Conservation (phyloP, 2,329 filamentous ascomycete genomes). For the Penicillium expansum region DNA sequence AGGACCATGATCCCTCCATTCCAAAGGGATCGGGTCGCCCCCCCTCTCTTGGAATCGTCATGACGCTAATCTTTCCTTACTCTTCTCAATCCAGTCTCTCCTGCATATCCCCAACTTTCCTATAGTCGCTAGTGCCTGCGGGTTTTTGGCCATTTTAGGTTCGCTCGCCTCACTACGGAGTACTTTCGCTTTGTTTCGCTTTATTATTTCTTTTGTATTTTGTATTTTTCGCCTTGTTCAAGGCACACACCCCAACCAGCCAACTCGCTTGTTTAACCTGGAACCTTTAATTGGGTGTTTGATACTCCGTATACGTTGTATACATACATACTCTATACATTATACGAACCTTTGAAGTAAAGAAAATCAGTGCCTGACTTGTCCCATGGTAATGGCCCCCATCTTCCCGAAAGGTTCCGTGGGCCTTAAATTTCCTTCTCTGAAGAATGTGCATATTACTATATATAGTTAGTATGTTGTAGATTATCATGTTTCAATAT, state of each 20-base stretch:
- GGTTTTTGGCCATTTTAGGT: background rate
- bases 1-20: background rate
- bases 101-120: slow-evolving; percentile 4
- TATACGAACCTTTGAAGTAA: background rate
- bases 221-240: background rate
- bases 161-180: slow-evolving; percentile 1
- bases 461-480: background rate
- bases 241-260: background rate
- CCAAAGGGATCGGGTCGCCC: background rate
- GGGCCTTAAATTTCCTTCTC: slow-evolving; percentile 4
- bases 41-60: background rate
- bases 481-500: background rate
- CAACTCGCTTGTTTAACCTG: background rate
- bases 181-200: background rate
- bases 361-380: slow-evolving; percentile 1
- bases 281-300: background rate
- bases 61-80: background rate
- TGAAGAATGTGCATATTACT: slow-evolving; percentile 2
- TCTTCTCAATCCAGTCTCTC: slow-evolving; percentile 5
- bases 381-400: background rate
- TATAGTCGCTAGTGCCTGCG: background rate
- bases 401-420: slow-evolving; percentile 8
- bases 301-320: background rate
- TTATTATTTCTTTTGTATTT: background rate
- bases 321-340: background rate